Conservation (phyloP, 2,329 filamentous ascomycete species). For the Monosporascus sp. region DNA sequence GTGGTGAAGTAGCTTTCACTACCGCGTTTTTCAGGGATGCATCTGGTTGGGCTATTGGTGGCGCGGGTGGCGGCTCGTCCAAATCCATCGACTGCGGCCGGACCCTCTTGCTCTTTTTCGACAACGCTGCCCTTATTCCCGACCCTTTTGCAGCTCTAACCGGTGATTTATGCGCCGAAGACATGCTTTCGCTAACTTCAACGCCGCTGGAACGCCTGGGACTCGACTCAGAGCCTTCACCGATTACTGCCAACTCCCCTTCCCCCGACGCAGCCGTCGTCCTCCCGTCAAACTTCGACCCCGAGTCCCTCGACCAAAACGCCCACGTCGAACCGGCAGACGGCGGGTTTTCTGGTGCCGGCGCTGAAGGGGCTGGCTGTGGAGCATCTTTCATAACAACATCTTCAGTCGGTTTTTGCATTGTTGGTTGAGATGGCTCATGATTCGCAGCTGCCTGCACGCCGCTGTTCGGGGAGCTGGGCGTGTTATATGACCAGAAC, state of each 20-base stretch:
- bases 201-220: conserved; percentile 42
- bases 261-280: conserved; percentile 29
- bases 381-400: conserved; percentile 40
- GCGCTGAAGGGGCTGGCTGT: conserved; percentile 22
- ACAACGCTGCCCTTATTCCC: conserved; percentile 19
- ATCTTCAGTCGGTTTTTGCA: conserved; percentile 32
- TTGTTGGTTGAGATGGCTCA: conserved; percentile 14
- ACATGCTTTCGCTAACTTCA: conserved; percentile 31
- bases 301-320: conserved; percentile 66
- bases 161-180: conserved; percentile 29
- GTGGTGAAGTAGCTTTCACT: conserved; percentile 30
- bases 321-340: conserved; percentile 67
- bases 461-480: conserved; percentile 7
- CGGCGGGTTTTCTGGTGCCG: conserved; percentile 25
- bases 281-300: conserved; percentile 30
- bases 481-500: conserved; percentile 23
- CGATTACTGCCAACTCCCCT: conserved; percentile 53
- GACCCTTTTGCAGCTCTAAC: conserved; percentile 24
- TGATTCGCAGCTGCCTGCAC: conserved; percentile 10
- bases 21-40: conserved; percentile 18
- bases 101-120: conserved; percentile 39
- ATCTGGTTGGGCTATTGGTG: conserved; percentile 30
- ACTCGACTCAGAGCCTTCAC: conserved; percentile 52
- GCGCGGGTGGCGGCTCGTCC: conserved; percentile 32
- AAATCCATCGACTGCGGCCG: conserved; percentile 45